These are phyloP conservation scores for Phytophthora agathidicida DNA, from an alignment of 352 stramenopile genomes.

Conservation along the genomic window DNA sequence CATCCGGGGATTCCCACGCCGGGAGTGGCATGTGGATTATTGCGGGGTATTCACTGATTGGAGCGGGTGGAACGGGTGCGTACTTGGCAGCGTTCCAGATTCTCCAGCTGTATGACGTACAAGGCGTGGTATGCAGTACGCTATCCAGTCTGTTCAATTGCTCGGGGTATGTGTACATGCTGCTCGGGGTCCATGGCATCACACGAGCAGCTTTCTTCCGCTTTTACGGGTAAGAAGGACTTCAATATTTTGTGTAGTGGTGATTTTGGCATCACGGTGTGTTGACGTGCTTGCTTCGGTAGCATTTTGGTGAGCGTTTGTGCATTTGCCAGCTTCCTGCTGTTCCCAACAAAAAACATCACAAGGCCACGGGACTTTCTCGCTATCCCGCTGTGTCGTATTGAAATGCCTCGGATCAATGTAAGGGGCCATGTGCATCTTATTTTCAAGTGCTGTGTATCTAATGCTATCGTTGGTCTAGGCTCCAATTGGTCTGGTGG, in stretches of 20 bases:
- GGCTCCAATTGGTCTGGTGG: conserved; percentile 63
- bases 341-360: conserved; percentile 82
- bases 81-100: conserved; percentile 84
- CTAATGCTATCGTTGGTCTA: conserved; percentile 19
- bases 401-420: conserved; percentile 61
- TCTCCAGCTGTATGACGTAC: conserved; percentile 76
- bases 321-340: conserved; percentile 56
- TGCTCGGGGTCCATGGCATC: conserved; percentile 57
- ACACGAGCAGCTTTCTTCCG: conserved; percentile 60
- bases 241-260: neutral
- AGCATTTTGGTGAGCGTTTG: conserved; percentile 56
- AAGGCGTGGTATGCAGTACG: conserved; percentile 81
- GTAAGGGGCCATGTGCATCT: conserved; percentile 27
- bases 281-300: conserved; percentile 2
- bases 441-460: neutral
- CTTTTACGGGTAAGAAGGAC: conserved; percentile 54
- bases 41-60: conserved; percentile 69
- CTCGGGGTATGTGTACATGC: conserved; percentile 87
- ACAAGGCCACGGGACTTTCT: conserved; percentile 48
- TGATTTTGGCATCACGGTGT: neutral
- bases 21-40: conserved; percentile 65
- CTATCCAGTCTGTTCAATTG: conserved; percentile 87
- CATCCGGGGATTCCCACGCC: conserved; percentile 58
- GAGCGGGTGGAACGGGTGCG: conserved; percentile 72
- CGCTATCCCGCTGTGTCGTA: conserved; percentile 50